Evolutionary conservation across 768 basidiomycete species (phyloP), one percentile per base, ranked within the genome.

Genomic region (Xerocomus spinulosus): DNA sequence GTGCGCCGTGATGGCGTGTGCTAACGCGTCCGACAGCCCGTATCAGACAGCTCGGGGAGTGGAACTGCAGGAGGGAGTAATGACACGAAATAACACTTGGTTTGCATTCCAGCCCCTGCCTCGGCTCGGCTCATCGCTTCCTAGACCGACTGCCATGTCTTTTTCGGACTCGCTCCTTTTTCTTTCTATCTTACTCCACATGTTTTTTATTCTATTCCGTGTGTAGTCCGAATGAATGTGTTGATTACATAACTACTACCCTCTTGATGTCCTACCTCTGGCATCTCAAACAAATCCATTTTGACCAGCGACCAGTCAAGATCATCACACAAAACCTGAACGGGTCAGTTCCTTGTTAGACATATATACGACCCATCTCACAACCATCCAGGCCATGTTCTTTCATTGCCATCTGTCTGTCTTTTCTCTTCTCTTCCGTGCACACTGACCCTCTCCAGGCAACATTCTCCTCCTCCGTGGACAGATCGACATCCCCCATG

Each of bases 401-500:
- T 0, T 87, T 94, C 54, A 90, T 94, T 57, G 92, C 91, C 23
- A 87, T 92, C 49, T 92, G 89, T 88, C 59, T 8, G 28, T 35
- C 34, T 30, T 12, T 42, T 29, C 12, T 23, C 13, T 15, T 14
- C 35, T 4, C 34, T 34, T 29, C n/a, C 28, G 15, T 18, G 34
- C 12, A 42, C 12, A 42, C 18, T 24, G 12, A 32, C 20, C 2
- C 24, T 23, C 7, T 9, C 29, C 17, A 33, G 89, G 89, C 69
- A 96, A 96, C 62, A 88, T 93, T 42, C 77, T 95, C 25, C 83
- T 95, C 51, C 73, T 96, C 2, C 80, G 92, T n/a, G 85, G 83
- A 42, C 76, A 87, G 55, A 89, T 95, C 52, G 67, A 78, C 44
- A 83, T 96, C 52, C 73, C 90, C 0, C 72, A 63, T 18, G 73